Evolutionary conservation across 169 alveolate species (phyloP), one percentile per base, ranked within the genome.

Genomic region (Cryptosporidium canis): DNA sequence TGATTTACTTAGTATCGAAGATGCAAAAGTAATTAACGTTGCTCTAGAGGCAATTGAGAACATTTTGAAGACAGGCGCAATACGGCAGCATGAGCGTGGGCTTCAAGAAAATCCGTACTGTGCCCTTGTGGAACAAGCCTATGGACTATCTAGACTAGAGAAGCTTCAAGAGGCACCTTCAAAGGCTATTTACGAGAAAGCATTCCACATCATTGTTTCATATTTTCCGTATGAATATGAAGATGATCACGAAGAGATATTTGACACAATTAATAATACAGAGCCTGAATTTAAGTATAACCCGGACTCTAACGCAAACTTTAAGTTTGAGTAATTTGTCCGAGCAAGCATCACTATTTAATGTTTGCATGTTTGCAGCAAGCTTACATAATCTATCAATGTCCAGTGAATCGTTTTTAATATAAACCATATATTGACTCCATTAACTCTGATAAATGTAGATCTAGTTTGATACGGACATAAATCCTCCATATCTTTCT

Each of bases 41-140:
- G 92, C 96, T 4, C 83, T 95, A 61, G 96, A 97, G 91, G 99
- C 98, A 16, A 83, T 97, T 64, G 97, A 94, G 63, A 96, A 97
- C 90, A 95, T 97, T 51, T 90, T 98, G 11, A 95, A 93, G 83
- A 95, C 92, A 67, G 99, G 99, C 4, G 94, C 93, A 39, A 93
- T 93, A 63, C 48, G 92, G 31, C 93, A 91, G 91, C 94, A 92
- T 72, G 87, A 92, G 56, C 94, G 92, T 64, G 48, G 92, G 18
- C 70, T 94, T n/a, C 92, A 94, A 61, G 94, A 90, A 16, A 96
- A 96, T 90, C 96, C 95, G 27, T 96, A 96, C 90, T 92, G 94
- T 44, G 72, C 71, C 21, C 92, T 94, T 47, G 90, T 96, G 2
- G 98, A 95, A 67, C 92, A 91, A 58, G 77, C 92, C 35, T 95